Percentiles rank a stretch among this genome's conserved stretches.
Conservation (phyloP, 805 yeast genomes). For the Kodamaea laetipori region DNA sequence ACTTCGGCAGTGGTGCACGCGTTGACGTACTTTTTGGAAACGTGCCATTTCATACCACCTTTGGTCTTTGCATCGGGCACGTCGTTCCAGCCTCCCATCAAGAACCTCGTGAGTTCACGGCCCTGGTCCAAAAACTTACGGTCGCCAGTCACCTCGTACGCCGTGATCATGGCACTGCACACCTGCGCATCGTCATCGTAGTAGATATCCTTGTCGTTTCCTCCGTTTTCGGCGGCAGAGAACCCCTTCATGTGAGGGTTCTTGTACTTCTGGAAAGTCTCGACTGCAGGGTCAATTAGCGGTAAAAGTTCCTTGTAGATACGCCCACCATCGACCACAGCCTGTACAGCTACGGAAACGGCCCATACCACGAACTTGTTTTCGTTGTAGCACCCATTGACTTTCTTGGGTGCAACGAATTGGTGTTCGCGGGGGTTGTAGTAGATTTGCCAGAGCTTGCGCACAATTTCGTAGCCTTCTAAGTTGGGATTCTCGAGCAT, state of each 20-base stretch:
- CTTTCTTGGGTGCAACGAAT: constrained; percentile 41
- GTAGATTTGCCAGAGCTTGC: constrained; percentile 44
- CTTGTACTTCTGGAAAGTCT: constrained; percentile 53
- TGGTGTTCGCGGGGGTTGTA: constrained; percentile 40
- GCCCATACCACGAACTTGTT: constrained; percentile 69
- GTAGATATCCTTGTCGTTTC: constrained; percentile 64
- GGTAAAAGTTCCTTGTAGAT: constrained; percentile 54
- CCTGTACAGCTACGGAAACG: constrained; percentile 64
- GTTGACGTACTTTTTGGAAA: constrained; percentile 57
- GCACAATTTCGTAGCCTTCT: constrained; percentile 37
- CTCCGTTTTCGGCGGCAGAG: constrained; percentile 63
- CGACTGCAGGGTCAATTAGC: constrained; percentile 53
- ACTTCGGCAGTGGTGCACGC: constrained; percentile 70
- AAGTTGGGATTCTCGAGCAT: constrained; percentile 35
- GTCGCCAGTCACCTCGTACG: constrained; percentile 67
- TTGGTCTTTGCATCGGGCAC: constrained; percentile 42
- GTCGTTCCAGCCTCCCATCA: constrained; percentile 65
- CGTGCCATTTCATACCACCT: constrained; percentile 73
- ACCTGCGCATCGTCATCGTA: constrained; percentile 79
- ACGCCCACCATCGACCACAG: constrained; percentile 65
- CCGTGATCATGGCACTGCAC: constrained; percentile 62
- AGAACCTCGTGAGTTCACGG: constrained; percentile 57
- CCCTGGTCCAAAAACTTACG: constrained; percentile 54
- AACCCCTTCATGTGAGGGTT: constrained; percentile 55
- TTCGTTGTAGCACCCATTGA: constrained; percentile 49